Conservation (phyloP, 129 eudicot genomes). For the Chrysanthemum makinoi region DNA sequence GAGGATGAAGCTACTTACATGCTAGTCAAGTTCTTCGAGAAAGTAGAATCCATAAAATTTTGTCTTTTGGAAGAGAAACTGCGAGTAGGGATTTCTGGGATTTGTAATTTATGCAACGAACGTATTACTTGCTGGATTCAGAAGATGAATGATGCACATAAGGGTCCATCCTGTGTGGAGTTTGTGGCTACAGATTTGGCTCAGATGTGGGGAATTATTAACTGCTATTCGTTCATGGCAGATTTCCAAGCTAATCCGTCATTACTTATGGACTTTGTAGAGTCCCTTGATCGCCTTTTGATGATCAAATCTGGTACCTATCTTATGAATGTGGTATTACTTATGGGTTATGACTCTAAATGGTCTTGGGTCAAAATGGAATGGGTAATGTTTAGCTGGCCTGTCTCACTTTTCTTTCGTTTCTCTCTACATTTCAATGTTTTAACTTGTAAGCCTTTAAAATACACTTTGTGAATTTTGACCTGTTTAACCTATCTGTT, state of each 20-base stretch:
- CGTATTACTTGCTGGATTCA: conserved; percentile 46
- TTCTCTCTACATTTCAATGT: no score
- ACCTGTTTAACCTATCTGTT: no score
- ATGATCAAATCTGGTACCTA: conserved; percentile 46
- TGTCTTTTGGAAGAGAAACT: conserved; percentile 40
- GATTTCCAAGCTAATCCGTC: conserved; percentile 42
- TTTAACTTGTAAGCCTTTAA: no score
- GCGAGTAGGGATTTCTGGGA: conserved; percentile 31
- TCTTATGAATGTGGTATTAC: no score
- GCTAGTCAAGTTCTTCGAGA: conserved; percentile 56
- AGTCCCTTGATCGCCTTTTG: conserved; percentile 68
- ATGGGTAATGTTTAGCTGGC: no score
- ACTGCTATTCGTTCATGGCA: conserved; percentile 60
- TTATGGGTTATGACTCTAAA: no score
- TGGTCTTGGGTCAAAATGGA: no score
- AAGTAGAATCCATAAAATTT: conserved; percentile 34
- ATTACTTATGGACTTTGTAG: conserved; percentile 63
- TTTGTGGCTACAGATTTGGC: conserved; percentile 47
- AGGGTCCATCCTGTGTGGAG: conserved; percentile 26
- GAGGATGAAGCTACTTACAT: conserved; percentile 62
- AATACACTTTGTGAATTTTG: no score
- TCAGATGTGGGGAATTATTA: conserved; percentile 67
- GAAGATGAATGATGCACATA: conserved; percentile 39
- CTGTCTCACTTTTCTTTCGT: no score
- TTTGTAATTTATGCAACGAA: conserved; percentile 32